These are phyloP conservation scores for Aspergillus sp. DNA, from an alignment of 2,329 filamentous ascomycete genomes.

Conservation along the genomic window DNA sequence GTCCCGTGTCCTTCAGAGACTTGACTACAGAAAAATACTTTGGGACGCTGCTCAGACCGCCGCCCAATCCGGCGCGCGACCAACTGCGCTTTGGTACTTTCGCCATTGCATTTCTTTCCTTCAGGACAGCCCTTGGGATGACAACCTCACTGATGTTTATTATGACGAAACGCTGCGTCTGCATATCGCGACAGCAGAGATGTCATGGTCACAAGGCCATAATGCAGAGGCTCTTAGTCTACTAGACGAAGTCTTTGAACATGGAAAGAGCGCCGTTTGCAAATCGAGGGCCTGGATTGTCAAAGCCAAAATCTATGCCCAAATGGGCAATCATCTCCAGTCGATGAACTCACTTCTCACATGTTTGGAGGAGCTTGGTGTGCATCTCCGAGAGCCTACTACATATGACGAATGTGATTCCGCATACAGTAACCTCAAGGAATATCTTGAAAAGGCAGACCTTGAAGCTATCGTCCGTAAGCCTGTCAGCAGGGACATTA, in stretches of 20 bases:
- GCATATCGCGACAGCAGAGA: slow-evolving; percentile 75
- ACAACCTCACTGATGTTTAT: slow-evolving; percentile 63
- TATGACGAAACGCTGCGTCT: slow-evolving; percentile 83
- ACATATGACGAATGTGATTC: slow-evolving; percentile 73
- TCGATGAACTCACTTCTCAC: slow-evolving; percentile 68
- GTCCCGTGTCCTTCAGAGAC: slow-evolving; percentile 54
- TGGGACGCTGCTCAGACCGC: slow-evolving; percentile 74
- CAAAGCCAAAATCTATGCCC: slow-evolving; percentile 71
- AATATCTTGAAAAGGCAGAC: slow-evolving; percentile 57
- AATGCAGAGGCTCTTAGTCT: slow-evolving; percentile 62
- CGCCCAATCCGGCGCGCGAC: slow-evolving; percentile 74
- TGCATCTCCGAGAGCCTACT: slow-evolving; percentile 60
- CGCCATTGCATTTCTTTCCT: slow-evolving; percentile 71
- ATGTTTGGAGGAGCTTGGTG: slow-evolving; percentile 65
- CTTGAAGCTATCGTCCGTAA: slow-evolving; percentile 33
- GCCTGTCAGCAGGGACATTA: slow-evolving; percentile 39
- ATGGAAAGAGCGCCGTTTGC: slow-evolving; percentile 68
- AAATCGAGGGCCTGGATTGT: slow-evolving; percentile 81
- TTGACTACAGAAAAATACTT: slow-evolving; percentile 68
- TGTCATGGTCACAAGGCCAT: slow-evolving; percentile 73
- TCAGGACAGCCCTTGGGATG: slow-evolving; percentile 73
- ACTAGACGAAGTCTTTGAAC: slow-evolving; percentile 64
- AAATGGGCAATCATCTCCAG: slow-evolving; percentile 64
- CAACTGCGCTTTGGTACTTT: slow-evolving; percentile 79
- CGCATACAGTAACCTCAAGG: slow-evolving; percentile 62